These are phyloP conservation scores for Thermochaetoides dissita DNA, from an alignment of 2,329 filamentous ascomycete species.

Conservation along the genomic window DNA sequence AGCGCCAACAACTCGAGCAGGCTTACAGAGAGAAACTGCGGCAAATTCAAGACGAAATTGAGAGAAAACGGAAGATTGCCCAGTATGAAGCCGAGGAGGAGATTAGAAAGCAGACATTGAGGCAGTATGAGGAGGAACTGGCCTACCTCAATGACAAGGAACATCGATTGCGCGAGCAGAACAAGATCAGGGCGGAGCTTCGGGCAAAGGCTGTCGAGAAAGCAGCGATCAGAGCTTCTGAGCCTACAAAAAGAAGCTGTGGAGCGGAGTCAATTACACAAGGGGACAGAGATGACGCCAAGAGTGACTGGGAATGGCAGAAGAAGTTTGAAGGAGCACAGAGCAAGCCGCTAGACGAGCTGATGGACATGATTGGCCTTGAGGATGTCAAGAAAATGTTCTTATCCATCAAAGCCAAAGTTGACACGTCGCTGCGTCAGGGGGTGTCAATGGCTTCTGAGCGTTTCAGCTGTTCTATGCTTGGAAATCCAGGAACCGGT, in stretches of 20 bases:
- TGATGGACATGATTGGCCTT: slow-evolving; percentile 60
- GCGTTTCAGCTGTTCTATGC: slow-evolving; percentile 45
- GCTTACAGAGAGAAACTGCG: slow-evolving; percentile 31
- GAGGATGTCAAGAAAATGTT: slow-evolving; percentile 54
- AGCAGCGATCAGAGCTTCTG: background rate
- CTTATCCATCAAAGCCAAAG: slow-evolving; percentile 45
- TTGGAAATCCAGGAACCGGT: slow-evolving; percentile 68
- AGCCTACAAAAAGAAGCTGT: no score
- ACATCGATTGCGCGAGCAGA: slow-evolving; percentile 10
- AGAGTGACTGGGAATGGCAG: slow-evolving; percentile 46
- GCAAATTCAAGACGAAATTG: slow-evolving; percentile 39
- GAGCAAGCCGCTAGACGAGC: slow-evolving; percentile 41
- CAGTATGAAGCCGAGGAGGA: slow-evolving; percentile 31
- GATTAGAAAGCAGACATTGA: slow-evolving; percentile 28
- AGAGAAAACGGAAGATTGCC: slow-evolving; percentile 28
- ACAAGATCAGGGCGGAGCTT: slow-evolving; percentile 6
- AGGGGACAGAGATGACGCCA: slow-evolving; percentile 18
- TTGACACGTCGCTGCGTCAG: slow-evolving; percentile 49
- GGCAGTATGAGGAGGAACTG: slow-evolving; percentile 34
- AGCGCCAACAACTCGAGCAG: slow-evolving; percentile 29
- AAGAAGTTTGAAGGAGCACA: slow-evolving; percentile 37
- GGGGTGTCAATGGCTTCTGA: slow-evolving; percentile 39
- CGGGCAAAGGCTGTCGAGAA: slow-evolving; percentile 2
- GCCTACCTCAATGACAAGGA: slow-evolving; percentile 23
- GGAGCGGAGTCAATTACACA: no score